Evolutionary conservation across 306 rosid species (phyloP).

Genomic region (Comarum palustre): DNA sequence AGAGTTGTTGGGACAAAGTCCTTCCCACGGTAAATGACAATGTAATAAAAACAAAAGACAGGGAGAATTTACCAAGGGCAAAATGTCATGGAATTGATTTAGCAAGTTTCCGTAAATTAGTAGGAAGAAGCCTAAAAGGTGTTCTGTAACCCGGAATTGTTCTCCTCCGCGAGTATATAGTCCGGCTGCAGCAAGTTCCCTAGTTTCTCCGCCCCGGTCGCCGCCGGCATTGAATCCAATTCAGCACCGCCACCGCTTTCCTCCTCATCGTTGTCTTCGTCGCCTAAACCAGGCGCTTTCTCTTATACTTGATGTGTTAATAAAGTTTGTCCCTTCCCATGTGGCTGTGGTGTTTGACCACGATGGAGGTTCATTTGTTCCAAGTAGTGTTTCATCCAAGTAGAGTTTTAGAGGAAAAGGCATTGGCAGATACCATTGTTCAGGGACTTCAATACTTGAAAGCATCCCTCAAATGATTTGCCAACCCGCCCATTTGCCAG

Average conservation of each 20-base stretch:
- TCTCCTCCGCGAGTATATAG: conserved; percentile 34
- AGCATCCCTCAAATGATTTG: conserved; percentile 89
- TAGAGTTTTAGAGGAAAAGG: conserved; percentile 85
- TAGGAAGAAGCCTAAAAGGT: conserved; percentile 89
- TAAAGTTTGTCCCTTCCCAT: conserved; percentile 86
- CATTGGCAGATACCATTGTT: conserved; percentile 84
- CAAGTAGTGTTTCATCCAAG: conserved; percentile 68
- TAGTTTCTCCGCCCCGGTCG: conserved; percentile 71
- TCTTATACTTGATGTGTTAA: conserved; percentile 87
- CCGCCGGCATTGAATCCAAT: conserved; percentile 32
- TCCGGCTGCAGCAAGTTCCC: conserved; percentile 74
- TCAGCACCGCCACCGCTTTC: conserved; percentile 24
- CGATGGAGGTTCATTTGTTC: conserved; percentile 91
- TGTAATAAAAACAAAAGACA: conserved; percentile 30
- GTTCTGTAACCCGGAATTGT: conserved; percentile 75
- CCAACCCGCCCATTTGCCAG: no score
- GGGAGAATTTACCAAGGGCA: conserved; percentile 73
- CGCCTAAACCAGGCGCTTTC: conserved; percentile 81
- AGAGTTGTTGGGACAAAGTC: conserved; percentile 86
- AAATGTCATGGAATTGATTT: conserved; percentile 91
- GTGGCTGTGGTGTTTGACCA: conserved; percentile 99
- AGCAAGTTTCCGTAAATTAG: conserved; percentile 68
- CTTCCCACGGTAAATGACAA: conserved; percentile 87
- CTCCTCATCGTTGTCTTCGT: conserved; percentile 52
- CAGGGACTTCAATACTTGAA: conserved; percentile 97